Evolutionary conservation across 768 basidiomycete genomes (phyloP).

Genomic region (Amanita rubescens): DNA sequence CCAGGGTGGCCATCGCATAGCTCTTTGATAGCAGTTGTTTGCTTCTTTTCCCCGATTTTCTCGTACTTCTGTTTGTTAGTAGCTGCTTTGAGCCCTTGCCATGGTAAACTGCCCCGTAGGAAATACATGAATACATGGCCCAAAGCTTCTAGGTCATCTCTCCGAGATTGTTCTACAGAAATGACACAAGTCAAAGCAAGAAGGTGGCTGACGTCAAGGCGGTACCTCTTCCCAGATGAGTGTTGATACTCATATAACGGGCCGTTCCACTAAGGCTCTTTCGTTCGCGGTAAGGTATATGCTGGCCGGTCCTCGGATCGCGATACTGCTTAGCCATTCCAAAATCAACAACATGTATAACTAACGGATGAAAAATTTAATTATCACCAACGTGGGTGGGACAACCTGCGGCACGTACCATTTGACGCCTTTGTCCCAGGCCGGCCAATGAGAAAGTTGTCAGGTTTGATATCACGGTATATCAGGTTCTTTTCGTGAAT

Average conservation of each 20-base stretch:
- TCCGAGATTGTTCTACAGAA: slow-evolving; percentile 71
- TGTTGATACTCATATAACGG: slow-evolving; percentile 99
- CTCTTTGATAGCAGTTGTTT: slow-evolving; percentile 96
- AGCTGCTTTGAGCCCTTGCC: slow-evolving; percentile 99
- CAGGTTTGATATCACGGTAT: slow-evolving; percentile 99
- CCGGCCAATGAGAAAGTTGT: slow-evolving; percentile 97
- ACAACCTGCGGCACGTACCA: slow-evolving; percentile 34
- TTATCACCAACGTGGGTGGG: slow-evolving; percentile 2
- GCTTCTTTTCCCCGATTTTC: slow-evolving; percentile 99
- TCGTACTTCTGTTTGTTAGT: slow-evolving; percentile 99
- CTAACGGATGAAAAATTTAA: slow-evolving; percentile 26
- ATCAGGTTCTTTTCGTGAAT: slow-evolving; percentile 99
- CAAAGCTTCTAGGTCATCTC: slow-evolving; percentile 97
- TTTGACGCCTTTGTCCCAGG: slow-evolving; percentile 88
- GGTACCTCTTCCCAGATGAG: slow-evolving; percentile 91
- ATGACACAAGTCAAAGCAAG: slow-evolving; percentile 4
- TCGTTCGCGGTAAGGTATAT: slow-evolving; percentile 97
- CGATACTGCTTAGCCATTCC: slow-evolving; percentile 99
- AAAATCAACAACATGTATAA: slow-evolving; percentile 94
- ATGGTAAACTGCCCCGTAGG: slow-evolving; percentile 90
- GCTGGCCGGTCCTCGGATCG: slow-evolving; percentile 98
- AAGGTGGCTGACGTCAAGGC: slow-evolving; percentile 6
- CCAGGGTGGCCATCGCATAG: slow-evolving; percentile 94
- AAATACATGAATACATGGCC: slow-evolving; percentile 99
- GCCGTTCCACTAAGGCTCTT: slow-evolving; percentile 97